Evolutionary conservation across 2,329 filamentous ascomycete genomes (phyloP), one percentile per base, ranked within the genome.

Genomic region (Thelonectria rubi): DNA sequence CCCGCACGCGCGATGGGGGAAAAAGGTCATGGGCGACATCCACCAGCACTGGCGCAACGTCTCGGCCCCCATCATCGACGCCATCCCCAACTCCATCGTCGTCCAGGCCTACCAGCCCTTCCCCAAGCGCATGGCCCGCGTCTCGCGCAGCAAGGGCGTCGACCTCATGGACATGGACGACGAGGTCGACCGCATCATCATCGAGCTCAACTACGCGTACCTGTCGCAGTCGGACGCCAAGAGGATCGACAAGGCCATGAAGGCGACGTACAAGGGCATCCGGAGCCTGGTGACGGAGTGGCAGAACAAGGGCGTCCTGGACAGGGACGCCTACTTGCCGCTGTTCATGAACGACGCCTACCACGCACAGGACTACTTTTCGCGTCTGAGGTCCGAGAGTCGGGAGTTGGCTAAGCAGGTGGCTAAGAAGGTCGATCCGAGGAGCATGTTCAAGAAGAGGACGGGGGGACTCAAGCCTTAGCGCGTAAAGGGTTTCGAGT

Each of bases 151-250:
- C 1, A 74, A 72, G 26, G 75, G 78, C 15, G 72, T 71, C 11
- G 80, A 82, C 59, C 63, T 82, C 64, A 65, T 80, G 6, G 79
- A 78, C 56, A 60, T 77, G 0, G 78, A 81, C 55, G 74, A 75
- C 9, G 69, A 71, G 39, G 72, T 74, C 32, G 76, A 81, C 65
- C 74, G 77, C 24, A 73, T 82, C 61, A 73, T 82, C 42, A 62
- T 82, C 24, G 79, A 81, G 73, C 65, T 81, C 34, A 78, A 80
- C 67, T 81, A 79, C 66, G 78, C 75, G 62, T 81, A 78, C 66
- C 46, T 69, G 21, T 60, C 62, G 26, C 67, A 70, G 46, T 21
- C 51, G 0, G 74, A 79, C 55, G 73, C 73, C 52, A 55, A 55
- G 18, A 57, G 69, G 53, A 66, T 67, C 15, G 55, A 61, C 55